These are phyloP conservation scores for Teunomyces cretensis DNA, from an alignment of 805 yeast genomes.

Conservation along the genomic window DNA sequence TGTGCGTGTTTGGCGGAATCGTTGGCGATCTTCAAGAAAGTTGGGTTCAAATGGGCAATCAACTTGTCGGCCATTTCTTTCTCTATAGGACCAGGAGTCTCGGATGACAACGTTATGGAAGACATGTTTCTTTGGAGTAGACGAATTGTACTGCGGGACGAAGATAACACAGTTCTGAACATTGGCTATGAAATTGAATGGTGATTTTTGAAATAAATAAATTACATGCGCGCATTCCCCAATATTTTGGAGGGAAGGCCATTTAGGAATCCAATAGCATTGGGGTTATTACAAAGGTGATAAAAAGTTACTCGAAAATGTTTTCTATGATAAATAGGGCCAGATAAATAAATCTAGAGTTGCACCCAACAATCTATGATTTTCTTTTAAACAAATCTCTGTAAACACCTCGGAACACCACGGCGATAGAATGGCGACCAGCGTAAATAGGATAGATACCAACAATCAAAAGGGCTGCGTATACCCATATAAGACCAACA, in stretches of 20 bases:
- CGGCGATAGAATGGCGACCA: constrained; percentile 30
- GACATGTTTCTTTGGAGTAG: constrained; percentile 1
- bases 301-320: too few relatives aligned
- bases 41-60: constrained; percentile 42
- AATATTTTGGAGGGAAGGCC: too few relatives aligned
- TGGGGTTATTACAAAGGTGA: too few relatives aligned
- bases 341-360: too few relatives aligned
- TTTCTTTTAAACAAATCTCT: constrained; percentile 10
- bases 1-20: constrained; percentile 89
- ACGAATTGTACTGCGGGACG: not conserved
- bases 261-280: too few relatives aligned
- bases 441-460: constrained; percentile 34
- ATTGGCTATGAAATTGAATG: not conserved
- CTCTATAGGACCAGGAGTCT: constrained; percentile 49
- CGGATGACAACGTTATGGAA: constrained; percentile 13
- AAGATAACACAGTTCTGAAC: not conserved
- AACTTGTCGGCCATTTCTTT: constrained; percentile 46
- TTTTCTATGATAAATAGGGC: too few relatives aligned
- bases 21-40: constrained; percentile 55
- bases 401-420: constrained; percentile 20
- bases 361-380: too few relatives aligned
- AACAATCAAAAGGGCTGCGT: constrained; percentile 30
- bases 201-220: not conserved
- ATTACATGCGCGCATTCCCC: not conserved
- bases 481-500: constrained; percentile 40